A percentile compares a stretch with the other conserved stretches of the same genome.
Evolutionary conservation across 495 filamentous ascomycete species (phyloP).

Genomic region (Trichoderma erinaceum): DNA sequence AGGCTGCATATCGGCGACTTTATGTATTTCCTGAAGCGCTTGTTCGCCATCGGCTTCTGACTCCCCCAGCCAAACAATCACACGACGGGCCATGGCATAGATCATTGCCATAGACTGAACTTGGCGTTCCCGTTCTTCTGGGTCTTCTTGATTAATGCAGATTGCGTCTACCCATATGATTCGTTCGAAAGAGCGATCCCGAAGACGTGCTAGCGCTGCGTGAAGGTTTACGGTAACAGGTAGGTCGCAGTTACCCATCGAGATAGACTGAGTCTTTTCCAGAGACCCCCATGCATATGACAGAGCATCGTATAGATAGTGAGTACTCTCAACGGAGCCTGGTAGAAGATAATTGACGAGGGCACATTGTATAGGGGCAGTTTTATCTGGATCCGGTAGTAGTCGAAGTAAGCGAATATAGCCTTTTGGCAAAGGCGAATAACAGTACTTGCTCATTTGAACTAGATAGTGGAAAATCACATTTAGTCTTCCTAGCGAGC

Average conservation of each 20-base stretch:
- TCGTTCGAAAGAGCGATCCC: slow-evolving; percentile 19
- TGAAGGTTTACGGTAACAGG: slow-evolving; percentile 22
- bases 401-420: not conserved
- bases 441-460: too few species aligned
- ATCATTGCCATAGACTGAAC: slow-evolving; percentile 29
- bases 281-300: slow-evolving; percentile 21
- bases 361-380: not conserved
- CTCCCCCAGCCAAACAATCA: slow-evolving; percentile 35
- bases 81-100: slow-evolving; percentile 27
- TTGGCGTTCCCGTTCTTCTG: slow-evolving; percentile 20
- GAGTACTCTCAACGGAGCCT: not conserved
- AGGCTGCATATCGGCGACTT: slow-evolving; percentile 15
- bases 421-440: not conserved
- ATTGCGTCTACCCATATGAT: slow-evolving; percentile 26
- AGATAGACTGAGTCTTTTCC: slow-evolving; percentile 18
- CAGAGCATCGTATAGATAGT: slow-evolving; percentile 17
- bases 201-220: slow-evolving; percentile 22
- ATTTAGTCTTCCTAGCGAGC: too few species aligned
- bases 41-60: slow-evolving; percentile 24
- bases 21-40: slow-evolving; percentile 22
- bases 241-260: slow-evolving; percentile 18
- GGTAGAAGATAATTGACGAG: not conserved
- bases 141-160: slow-evolving; percentile 27
- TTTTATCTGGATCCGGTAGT: not conserved
- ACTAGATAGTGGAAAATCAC: too few species aligned